Conservation (phyloP, 1,284 basidiomycete genomes). For the Tilletia setariae region DNA sequence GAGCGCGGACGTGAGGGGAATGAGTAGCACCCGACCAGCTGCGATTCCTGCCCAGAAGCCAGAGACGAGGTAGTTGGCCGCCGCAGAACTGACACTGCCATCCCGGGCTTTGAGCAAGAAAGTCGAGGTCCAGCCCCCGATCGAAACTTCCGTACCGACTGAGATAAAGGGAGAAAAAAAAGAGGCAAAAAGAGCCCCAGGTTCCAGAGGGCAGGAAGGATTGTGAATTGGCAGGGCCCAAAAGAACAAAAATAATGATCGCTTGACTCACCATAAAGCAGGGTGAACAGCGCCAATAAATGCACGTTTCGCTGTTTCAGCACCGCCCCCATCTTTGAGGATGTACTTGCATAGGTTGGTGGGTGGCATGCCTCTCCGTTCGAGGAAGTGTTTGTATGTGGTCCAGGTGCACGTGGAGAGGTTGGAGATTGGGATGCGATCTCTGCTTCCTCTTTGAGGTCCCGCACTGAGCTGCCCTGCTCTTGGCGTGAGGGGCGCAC, state of each 20-base stretch:
- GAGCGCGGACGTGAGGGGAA: conserved; percentile 30
- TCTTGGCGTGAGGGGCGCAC: too few relatives aligned
- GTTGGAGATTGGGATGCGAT: too few relatives aligned
- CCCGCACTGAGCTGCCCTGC: too few relatives aligned
- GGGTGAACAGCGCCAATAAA: conserved; percentile 28
- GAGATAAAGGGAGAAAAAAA: neutral
- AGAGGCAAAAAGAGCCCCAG: too few relatives aligned
- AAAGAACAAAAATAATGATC: neutral
- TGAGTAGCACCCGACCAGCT: conserved; percentile 33
- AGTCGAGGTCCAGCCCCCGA: conserved; percentile 35
- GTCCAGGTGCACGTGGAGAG: neutral
- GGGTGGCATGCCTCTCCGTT: too few relatives aligned
- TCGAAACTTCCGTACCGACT: conserved; percentile 38
- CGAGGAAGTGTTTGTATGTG: too few relatives aligned
- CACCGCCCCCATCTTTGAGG: conserved; percentile 25
- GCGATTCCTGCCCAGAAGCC: conserved; percentile 41
- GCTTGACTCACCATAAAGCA: conserved; percentile 23
- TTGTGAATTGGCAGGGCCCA: neutral
- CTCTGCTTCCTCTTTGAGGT: too few relatives aligned
- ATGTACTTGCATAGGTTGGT: neutral
- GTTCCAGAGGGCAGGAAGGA: too few relatives aligned
- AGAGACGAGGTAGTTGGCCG: conserved; percentile 33
- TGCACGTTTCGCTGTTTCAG: conserved; percentile 21
- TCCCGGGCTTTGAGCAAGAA: conserved; percentile 21
- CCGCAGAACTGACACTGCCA: conserved; percentile 18